Base-by-base conservation (phyloP, 305 asterid species). In the Coffea humblotiana region DNA sequence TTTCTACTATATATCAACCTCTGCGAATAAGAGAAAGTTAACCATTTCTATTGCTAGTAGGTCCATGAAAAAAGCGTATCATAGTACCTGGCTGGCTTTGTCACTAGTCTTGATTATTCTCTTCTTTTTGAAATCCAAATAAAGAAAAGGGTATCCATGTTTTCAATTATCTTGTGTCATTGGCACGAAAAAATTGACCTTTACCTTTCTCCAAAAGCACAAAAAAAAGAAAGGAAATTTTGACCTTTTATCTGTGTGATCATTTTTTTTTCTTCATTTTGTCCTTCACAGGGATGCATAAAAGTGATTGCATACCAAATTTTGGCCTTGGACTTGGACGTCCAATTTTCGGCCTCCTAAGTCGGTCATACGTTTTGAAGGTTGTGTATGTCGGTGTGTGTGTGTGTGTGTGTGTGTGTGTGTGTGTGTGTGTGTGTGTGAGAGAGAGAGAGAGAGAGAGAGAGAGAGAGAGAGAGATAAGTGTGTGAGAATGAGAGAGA, bases 391-490 rank as follows among this genome's bases (percentile, higher is more conserved):
- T 49, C 76, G 61, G 76, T 18, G 37, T 23, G 76, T 45, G 23
- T 18, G 23, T 48, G 37, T 0, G 16, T 45, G 56, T 23, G 21
- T 3, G 7, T 19, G 68, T 9, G 37, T 0, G 23, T 10, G 37
- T 19, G 35, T 0, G 49, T 16, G 72, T 15, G 63, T 6, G 60
- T n/a, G 71, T 13, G 72, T 16, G 78, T 21, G 66, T 27, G 77
- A 29, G n/a, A n/a, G 23, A 67, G 18, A 27, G 45, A 64, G 71
- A 78, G 86, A 82, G 72, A 25, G 78, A 35, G 66, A 52, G 77
- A 29, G n/a, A n/a, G 23, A 67, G 18, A 27, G 45, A 64, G 71
- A 78, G 86, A 82, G 87, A 76, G 88, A 85, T 37, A 68, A 85
- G 82, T 91, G 86, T 78, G 43, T 40, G 43, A 40, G 43, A 40